phyloP scores from a whole-genome alignment of 208 protist species.

The Leishmania turanica region DNA sequence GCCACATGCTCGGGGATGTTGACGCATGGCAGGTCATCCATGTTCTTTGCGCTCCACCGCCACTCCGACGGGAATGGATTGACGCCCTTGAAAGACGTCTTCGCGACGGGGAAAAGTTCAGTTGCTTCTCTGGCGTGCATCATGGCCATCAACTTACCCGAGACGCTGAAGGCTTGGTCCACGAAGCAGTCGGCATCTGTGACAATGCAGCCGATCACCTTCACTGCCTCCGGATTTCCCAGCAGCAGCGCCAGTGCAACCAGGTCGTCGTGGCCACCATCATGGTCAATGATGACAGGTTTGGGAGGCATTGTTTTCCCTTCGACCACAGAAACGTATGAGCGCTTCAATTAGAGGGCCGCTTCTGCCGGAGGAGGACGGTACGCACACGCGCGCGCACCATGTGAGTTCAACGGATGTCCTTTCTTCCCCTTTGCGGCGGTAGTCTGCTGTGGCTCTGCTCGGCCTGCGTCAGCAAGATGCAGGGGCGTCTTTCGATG shows the following conservation, averaged over 20 bases:
- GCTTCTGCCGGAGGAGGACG: not conserved
- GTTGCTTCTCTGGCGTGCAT: conserved; percentile 50
- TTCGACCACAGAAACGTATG: not conserved
- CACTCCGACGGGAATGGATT: conserved; percentile 87
- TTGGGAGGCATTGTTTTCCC: conserved; percentile 29
- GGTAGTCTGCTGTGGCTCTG: not conserved
- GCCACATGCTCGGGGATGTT: conserved; percentile 64
- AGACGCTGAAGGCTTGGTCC: conserved; percentile 69
- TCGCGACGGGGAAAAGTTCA: conserved; percentile 71
- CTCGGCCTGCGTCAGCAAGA: not conserved
- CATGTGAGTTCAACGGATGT: not conserved
- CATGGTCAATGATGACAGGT: conserved; percentile 86
- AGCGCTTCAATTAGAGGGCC: not conserved
- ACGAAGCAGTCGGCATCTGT: conserved; percentile 89
- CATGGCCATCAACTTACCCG: conserved; percentile 80
- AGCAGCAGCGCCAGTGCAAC: conserved; percentile 78
- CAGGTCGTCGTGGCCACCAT: conserved; percentile 87
- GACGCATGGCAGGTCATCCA: conserved; percentile 84
- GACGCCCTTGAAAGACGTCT: conserved; percentile 70
- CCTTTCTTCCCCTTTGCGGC: not conserved
- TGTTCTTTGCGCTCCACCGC: conserved; percentile 82
- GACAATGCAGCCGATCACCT: conserved; percentile 81
- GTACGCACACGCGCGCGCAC: too few relatives aligned
- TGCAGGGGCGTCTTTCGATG: not conserved
- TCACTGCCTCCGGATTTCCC: conserved; percentile 68